phyloP scores from a whole-genome alignment of 1,284 basidiomycete species.

The Cerrena zonata region DNA sequence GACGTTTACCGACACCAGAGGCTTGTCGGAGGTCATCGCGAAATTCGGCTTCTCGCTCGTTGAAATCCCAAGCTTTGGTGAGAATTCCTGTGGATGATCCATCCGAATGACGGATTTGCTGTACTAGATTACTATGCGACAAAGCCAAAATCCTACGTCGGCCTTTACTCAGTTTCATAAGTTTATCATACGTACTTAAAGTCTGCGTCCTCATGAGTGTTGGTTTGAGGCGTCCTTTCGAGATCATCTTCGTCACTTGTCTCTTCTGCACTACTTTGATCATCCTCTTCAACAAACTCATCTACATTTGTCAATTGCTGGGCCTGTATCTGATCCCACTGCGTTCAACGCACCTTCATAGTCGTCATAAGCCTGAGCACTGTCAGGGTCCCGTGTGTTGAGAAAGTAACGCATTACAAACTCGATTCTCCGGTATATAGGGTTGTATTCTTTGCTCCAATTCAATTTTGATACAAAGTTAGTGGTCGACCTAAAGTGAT shows the following conservation, averaged over 20 bases:
- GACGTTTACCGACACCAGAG: constrained; percentile 60
- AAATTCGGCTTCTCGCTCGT: constrained; percentile 60
- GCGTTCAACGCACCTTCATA: too few species aligned
- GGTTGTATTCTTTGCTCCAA: too few species aligned
- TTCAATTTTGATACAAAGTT: too few species aligned
- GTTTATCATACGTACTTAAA: neutral
- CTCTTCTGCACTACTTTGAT: neutral
- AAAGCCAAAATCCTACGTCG: neutral
- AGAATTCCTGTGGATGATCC: constrained; percentile 42
- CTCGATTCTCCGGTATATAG: too few species aligned
- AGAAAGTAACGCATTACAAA: too few species aligned
- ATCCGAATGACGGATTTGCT: constrained; percentile 51
- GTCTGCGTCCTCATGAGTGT: neutral
- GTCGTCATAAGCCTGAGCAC: too few species aligned
- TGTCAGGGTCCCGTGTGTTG: too few species aligned
- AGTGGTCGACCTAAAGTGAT: too few species aligned
- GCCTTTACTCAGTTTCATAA: neutral
- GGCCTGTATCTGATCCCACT: too few species aligned
- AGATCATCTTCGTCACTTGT: neutral
- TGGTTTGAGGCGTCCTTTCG: neutral
- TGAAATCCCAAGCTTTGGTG: constrained; percentile 64
- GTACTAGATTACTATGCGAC: constrained; percentile 50
- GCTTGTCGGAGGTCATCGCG: constrained; percentile 65
- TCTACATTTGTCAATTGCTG: too few species aligned
- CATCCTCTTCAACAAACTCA: neutral